Conservation (phyloP, 2,329 filamentous ascomycete species). For the Parascedosporium putredinis region DNA sequence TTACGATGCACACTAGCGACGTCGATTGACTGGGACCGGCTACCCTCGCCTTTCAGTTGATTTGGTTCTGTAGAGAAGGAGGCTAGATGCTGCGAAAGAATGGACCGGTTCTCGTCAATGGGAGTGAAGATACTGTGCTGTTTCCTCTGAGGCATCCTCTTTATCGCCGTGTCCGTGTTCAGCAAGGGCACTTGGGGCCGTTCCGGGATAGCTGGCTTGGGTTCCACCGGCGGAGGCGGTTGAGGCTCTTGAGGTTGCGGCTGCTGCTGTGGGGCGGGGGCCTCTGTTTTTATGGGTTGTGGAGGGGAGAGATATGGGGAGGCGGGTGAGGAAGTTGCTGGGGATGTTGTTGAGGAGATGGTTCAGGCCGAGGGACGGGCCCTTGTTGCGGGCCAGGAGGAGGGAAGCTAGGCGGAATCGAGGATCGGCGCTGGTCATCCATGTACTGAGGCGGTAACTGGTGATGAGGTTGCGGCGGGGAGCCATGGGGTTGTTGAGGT, state of each 20-base stretch:
- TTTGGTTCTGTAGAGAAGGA: conserved; percentile 50
- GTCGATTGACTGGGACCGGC: conserved; percentile 56
- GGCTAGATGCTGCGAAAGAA: conserved; percentile 74
- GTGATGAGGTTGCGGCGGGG: conserved; percentile 19
- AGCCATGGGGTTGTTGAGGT: conserved; percentile 17
- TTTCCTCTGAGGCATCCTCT: conserved; percentile 63
- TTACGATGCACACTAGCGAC: conserved; percentile 43
- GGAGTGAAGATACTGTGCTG: conserved; percentile 94
- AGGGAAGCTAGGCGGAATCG: conserved; percentile 57
- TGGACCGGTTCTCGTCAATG: conserved; percentile 84
- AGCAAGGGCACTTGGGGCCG: conserved; percentile 34
- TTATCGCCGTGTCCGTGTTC: conserved; percentile 42
- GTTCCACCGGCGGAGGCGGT: conserved; percentile 40
- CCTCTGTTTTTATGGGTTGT: conserved; percentile 21
- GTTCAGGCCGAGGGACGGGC: conserved; percentile 27
- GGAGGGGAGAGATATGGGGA: conserved; percentile 29
- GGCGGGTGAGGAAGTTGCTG: conserved; percentile 25
- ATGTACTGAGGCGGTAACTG: conserved; percentile 58
- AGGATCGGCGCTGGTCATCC: conserved; percentile 65
- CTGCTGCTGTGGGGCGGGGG: conserved; percentile 25
- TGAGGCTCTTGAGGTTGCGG: conserved; percentile 37
- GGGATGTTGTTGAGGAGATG: conserved; percentile 20
- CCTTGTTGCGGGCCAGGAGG: conserved; percentile 40
- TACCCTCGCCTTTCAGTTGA: conserved; percentile 17
- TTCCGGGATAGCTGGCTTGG: conserved; percentile 37